Conservation (phyloP, 2,329 filamentous ascomycete species). For the Paecilomyces niveus region DNA sequence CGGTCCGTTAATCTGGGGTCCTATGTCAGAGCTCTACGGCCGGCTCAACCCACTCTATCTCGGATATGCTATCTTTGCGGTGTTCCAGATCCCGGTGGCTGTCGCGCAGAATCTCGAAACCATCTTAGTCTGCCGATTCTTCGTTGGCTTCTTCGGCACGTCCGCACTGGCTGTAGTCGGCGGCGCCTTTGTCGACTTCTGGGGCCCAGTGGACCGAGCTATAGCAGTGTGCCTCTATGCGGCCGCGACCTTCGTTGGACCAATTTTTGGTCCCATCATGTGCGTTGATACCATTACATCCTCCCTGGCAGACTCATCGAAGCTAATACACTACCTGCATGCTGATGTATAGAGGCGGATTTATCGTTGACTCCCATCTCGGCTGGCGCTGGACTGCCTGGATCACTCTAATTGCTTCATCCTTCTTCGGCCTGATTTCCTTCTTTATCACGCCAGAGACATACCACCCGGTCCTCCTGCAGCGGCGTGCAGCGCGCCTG, state of each 20-base stretch:
- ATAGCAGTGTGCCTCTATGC: slow-evolving; percentile 41
- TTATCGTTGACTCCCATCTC: slow-evolving; percentile 44
- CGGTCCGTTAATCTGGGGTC: slow-evolving; percentile 36
- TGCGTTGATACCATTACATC: slow-evolving; percentile 5
- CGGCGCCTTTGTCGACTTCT: slow-evolving; percentile 46
- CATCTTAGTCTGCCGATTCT: slow-evolving; percentile 48
- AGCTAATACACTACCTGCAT: not conserved
- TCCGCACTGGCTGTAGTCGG: slow-evolving; percentile 46
- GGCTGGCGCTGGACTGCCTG: slow-evolving; percentile 55
- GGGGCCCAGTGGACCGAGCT: slow-evolving; percentile 40
- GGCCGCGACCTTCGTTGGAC: slow-evolving; percentile 43
- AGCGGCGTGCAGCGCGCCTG: slow-evolving; percentile 40
- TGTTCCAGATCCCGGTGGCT: slow-evolving; percentile 51
- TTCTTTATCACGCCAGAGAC: slow-evolving; percentile 46
- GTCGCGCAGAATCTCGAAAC: slow-evolving; percentile 48
- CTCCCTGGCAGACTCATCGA: no score
- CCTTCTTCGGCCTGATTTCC: slow-evolving; percentile 35
- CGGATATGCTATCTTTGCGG: slow-evolving; percentile 43
- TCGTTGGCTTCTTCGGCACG: slow-evolving; percentile 47
- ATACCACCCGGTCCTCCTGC: slow-evolving; percentile 42
- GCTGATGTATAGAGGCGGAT: slow-evolving; percentile 30
- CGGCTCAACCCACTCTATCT: slow-evolving; percentile 43
- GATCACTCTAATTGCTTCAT: slow-evolving; percentile 45
- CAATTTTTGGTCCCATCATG: slow-evolving; percentile 43
- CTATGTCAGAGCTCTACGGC: slow-evolving; percentile 45